Base-by-base conservation (phyloP, 192 early-diverging fungal genomes). In the Lunasporangiospora selenospora region DNA sequence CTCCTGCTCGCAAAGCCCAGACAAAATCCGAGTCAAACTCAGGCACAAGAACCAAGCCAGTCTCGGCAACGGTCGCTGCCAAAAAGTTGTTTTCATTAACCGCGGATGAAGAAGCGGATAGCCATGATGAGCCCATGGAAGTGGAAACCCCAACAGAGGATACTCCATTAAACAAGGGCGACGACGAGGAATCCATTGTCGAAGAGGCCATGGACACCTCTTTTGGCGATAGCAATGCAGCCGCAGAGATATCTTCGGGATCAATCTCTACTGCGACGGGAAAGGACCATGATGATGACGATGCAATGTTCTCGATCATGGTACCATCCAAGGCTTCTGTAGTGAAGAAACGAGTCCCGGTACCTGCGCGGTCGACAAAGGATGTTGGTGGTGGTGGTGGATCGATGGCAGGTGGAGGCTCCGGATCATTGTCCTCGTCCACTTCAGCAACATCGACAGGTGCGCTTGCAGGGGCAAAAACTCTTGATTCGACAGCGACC, bases 41-140 rank as follows among this genome's bases (percentile, higher is more conserved):
- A n/a, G n/a, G n/a, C n/a, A n/a, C n/a, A 43, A 21, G 18, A 18
- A n/a, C 10, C 45, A 47, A 47, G 45, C 16, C 45, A 9, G 23
- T 21, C 13, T 47, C 45, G 13, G 45, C 24, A 6, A 21, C 29
- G 12, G 45, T 26, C 1, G 12, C 23, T 11, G 29, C 45, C 45
- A 47, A 47, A 26, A 47, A 73, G 54, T 58, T 73, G 59, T 73
- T 73, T 43, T 73, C 67, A 9, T 33, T 73, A 42, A 45, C 60
- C 41, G 38, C 27, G 13, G 67, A 51, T 6, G n/a, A n/a, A n/a
- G n/a, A n/a, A n/a, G n/a, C n/a, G n/a, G n/a, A n/a, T n/a, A n/a
- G n/a, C n/a, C n/a, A n/a, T n/a, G n/a, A n/a, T n/a, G n/a, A n/a
- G n/a, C n/a, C n/a, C n/a, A n/a, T n/a, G n/a, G n/a, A n/a, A n/a